phyloP scores from a whole-genome alignment of 1,139 yeast species.

The Yamadazyma songkhlaensis region DNA sequence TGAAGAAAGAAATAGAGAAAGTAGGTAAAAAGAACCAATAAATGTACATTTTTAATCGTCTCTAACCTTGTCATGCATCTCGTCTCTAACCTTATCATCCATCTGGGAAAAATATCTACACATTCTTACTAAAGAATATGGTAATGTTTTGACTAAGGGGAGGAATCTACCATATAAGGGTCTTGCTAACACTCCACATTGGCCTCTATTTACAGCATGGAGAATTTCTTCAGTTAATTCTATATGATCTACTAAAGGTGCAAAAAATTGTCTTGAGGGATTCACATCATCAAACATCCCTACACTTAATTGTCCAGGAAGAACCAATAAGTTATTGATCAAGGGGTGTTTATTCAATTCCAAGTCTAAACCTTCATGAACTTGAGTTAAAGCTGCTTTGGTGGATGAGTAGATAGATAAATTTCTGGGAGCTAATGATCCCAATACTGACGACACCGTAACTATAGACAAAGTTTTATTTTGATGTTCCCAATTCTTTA shows the following conservation, averaged over 20 bases:
- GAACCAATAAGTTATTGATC: constrained; percentile 47
- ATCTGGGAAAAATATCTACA: constrained; percentile 53
- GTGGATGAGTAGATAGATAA: constrained; percentile 64
- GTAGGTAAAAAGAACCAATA: constrained; percentile 17
- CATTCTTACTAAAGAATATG: constrained; percentile 42
- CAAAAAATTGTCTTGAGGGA: constrained; percentile 58
- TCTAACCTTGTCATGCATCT: neutral
- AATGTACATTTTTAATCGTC: neutral
- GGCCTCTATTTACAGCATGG: constrained; percentile 40
- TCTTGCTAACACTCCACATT: constrained; percentile 49
- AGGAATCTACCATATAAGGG: constrained; percentile 64
- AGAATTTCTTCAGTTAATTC: constrained; percentile 45
- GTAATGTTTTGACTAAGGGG: constrained; percentile 52
- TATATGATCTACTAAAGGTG: constrained; percentile 54
- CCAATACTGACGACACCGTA: constrained; percentile 67
- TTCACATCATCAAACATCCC: constrained; percentile 59
- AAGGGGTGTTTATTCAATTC: constrained; percentile 35
- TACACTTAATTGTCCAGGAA: constrained; percentile 69
- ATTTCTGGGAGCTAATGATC: constrained; percentile 66
- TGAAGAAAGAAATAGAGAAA: constrained; percentile 27
- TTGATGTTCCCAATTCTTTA: neutral
- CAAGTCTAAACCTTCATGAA: constrained; percentile 56
- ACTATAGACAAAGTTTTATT: constrained; percentile 49
- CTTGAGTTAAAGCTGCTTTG: constrained; percentile 58
- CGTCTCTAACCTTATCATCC: constrained; percentile 34